Evolutionary conservation across 2,329 filamentous ascomycete species (phyloP), one percentile per base, ranked within the genome.

Genomic region (Neobulgaria alba): DNA sequence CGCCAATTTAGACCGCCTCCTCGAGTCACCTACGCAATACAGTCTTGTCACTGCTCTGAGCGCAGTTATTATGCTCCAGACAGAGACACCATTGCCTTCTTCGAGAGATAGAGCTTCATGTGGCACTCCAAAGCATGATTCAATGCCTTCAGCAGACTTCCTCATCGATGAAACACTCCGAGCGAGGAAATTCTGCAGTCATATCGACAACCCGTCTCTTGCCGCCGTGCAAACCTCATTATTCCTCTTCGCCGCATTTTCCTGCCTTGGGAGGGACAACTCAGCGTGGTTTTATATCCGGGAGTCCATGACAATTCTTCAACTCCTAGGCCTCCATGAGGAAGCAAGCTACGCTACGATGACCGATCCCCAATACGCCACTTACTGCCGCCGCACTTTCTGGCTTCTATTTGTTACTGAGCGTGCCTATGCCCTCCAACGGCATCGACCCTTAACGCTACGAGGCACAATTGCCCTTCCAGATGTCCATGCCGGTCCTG

Each of bases 361-460:
- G 10, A 29, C 23, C 1, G 34, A 41, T 9, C 33, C 36, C 0
- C 2, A 39, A 3, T 34, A 33, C 2, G 49, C 56, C 1, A 46
- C 47, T 0, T 50, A 39, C 0, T 60, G 55, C 3, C 41, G 51
- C 2, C 52, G 57, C 2, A 52, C 49, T 4, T 52, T 52, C 36
- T 52, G 49, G 49, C 39, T 62, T 0, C 37, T 62, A 0, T 62
- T 60, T 33, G 52, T 62, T 10, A 62, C 60, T 0, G 60, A 62
- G 34, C 45, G 59, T 10, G 59, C 55, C 9, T 61, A 57, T 12
- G 58, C 58, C 0, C 10, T 62, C 0, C 58, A 61, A 19, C 45
- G 59, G 2, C 53, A 62, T n/a, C 42, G 57, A 2, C 56, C 58
- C 0, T 41, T 60, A 2, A 56, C 56, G 9, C 35, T 61, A 1